Conservation (phyloP, 345 rosid genomes). For the Iberis pinnata region DNA sequence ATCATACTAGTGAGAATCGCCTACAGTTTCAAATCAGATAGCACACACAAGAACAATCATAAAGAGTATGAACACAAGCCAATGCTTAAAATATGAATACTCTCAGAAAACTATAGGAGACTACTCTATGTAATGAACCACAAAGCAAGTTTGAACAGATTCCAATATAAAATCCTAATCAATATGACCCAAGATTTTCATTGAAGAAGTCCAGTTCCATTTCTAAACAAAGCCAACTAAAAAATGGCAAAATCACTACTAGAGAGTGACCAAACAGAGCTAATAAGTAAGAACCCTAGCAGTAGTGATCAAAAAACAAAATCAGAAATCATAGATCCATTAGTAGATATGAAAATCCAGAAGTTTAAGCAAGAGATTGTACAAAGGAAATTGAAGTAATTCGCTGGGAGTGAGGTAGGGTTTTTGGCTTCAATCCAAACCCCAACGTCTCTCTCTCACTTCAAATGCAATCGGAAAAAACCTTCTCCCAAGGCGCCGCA, state of each 20-base stretch:
- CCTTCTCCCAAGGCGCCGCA: background rate
- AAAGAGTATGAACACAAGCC: background rate
- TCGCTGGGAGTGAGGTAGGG: constrained; percentile 26
- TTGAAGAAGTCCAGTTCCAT: background rate
- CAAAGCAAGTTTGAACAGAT: too few relatives aligned
- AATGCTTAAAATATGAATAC: background rate
- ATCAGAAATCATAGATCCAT: constrained; percentile 26
- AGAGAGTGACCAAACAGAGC: too few relatives aligned
- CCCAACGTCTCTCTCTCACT: background rate
- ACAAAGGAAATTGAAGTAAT: constrained; percentile 18
- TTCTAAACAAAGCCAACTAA: background rate
- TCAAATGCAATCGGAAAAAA: background rate
- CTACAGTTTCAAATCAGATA: background rate
- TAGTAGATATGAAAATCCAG: background rate
- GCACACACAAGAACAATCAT: background rate
- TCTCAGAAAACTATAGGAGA: too few relatives aligned
- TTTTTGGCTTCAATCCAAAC: constrained; percentile 20
- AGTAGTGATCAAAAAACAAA: constrained; percentile 9
- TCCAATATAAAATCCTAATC: too few relatives aligned
- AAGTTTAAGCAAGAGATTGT: background rate
- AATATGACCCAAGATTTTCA: too few relatives aligned
- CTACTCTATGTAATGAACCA: too few relatives aligned
- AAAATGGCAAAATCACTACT: too few relatives aligned
- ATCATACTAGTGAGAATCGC: background rate
- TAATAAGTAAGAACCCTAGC: too few relatives aligned